Percentiles rank a stretch among this genome's conserved stretches.
phyloP scores from a whole-genome alignment of 2,329 filamentous ascomycete species.

The Talaromyces atroroseus region DNA sequence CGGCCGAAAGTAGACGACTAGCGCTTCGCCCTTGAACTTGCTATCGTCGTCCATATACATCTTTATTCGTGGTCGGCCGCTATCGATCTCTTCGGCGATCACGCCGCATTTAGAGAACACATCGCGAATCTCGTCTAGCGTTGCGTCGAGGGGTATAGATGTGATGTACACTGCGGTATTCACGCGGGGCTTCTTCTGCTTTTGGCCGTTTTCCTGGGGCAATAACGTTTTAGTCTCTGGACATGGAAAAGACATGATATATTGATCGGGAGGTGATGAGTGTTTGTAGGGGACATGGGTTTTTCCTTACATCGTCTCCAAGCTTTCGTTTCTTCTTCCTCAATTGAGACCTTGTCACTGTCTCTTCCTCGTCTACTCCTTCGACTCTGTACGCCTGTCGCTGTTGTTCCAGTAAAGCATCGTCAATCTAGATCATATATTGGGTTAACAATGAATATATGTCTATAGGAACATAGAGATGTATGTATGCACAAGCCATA shows the following conservation, averaged over 20 bases:
- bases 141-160: constrained; percentile 73
- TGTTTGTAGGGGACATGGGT: neutral
- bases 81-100: constrained; percentile 91
- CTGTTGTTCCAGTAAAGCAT: constrained; percentile 56
- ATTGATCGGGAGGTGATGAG: no score
- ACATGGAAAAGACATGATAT: neutral
- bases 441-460: constrained; percentile 28
- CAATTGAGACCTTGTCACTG: constrained; percentile 37
- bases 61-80: constrained; percentile 81
- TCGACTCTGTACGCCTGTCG: constrained; percentile 55
- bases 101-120: constrained; percentile 86
- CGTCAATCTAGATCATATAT: constrained; percentile 47
- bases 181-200: constrained; percentile 46
- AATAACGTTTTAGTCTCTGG: neutral
- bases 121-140: constrained; percentile 71
- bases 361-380: constrained; percentile 55
- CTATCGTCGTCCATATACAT: constrained; percentile 79
- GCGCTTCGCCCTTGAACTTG: constrained; percentile 85
- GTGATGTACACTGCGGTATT: constrained; percentile 94
- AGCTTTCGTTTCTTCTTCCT: constrained; percentile 52
- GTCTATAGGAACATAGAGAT: constrained; percentile 17
- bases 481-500: no score
- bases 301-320: constrained; percentile 40
- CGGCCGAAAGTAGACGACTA: constrained; percentile 91
- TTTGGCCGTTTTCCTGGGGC: constrained; percentile 26